phyloP scores from a whole-genome alignment of 108 stramenopile species.

The Fragilariopsis cylindrus region DNA sequence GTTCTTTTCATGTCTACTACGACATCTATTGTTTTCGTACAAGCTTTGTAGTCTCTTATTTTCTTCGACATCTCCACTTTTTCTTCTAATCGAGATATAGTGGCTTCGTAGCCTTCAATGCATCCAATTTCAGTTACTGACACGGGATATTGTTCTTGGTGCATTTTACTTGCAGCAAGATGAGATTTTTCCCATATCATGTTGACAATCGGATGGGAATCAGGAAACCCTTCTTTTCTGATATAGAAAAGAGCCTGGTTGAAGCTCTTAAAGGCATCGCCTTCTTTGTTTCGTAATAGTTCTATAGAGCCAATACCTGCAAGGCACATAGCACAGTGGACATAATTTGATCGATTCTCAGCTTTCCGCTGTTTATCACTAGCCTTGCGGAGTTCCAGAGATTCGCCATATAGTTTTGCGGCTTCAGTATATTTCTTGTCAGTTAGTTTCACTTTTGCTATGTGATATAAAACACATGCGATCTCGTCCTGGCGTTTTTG shows the following conservation, averaged over 20 bases:
- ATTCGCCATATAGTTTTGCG: constrained; percentile 32
- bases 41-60: background rate
- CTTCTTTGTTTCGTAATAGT: constrained; percentile 26
- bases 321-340: constrained; percentile 41
- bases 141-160: background rate
- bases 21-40: background rate
- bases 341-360: constrained; percentile 21
- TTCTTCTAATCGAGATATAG: background rate
- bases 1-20: constrained; percentile 5
- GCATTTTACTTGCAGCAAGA: constrained; percentile 11
- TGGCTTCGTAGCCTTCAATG: background rate
- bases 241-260: constrained; percentile 29
- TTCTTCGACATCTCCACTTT: background rate
- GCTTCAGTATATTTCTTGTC: constrained; percentile 35
- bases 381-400: constrained; percentile 27
- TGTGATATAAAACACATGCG: constrained; percentile 36
- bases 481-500: constrained; percentile 34
- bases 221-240: constrained; percentile 26
- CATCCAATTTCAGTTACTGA: too few relatives aligned
- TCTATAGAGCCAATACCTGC: constrained; percentile 42
- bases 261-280: constrained; percentile 31
- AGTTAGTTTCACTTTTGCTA: constrained; percentile 37
- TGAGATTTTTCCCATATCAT: constrained; percentile 29
- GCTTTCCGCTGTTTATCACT: constrained; percentile 28
- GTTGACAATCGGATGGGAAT: constrained; percentile 21